Evolutionary conservation across 106 monocot genomes (phyloP).

Genomic region (Dendrobium catenatum): DNA sequence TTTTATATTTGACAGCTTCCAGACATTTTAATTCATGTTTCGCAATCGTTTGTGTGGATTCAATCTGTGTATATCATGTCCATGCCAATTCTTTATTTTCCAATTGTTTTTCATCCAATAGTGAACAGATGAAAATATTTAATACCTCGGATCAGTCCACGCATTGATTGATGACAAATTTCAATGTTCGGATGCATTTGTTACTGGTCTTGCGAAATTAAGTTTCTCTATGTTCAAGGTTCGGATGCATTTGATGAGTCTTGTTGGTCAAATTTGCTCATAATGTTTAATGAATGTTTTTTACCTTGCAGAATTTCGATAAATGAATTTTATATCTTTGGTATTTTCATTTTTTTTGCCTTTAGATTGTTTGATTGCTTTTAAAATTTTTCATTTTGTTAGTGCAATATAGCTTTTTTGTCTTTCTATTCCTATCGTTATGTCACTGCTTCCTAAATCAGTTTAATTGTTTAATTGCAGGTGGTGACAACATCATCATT

Average conservation of each 20-base stretch:
- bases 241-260: background rate
- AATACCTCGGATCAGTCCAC: background rate
- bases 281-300: background rate
- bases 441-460: background rate
- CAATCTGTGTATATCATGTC: background rate
- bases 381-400: background rate
- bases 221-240: background rate
- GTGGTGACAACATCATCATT: background rate
- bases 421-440: background rate
- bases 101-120: background rate
- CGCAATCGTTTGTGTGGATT: background rate
- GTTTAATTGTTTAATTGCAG: conserved; percentile 2
- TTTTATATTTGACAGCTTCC: no score
- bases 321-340: background rate
- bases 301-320: background rate
- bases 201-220: background rate
- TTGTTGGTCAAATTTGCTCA: background rate
- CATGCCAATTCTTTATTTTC: background rate
- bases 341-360: background rate
- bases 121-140: background rate
- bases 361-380: background rate
- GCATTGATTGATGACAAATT: background rate
- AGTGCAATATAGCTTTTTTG: background rate
- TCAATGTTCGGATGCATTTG: background rate
- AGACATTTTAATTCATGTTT: background rate